Conservation (phyloP, 176 grass and related monocot species). For the Themeda triandra region DNA sequence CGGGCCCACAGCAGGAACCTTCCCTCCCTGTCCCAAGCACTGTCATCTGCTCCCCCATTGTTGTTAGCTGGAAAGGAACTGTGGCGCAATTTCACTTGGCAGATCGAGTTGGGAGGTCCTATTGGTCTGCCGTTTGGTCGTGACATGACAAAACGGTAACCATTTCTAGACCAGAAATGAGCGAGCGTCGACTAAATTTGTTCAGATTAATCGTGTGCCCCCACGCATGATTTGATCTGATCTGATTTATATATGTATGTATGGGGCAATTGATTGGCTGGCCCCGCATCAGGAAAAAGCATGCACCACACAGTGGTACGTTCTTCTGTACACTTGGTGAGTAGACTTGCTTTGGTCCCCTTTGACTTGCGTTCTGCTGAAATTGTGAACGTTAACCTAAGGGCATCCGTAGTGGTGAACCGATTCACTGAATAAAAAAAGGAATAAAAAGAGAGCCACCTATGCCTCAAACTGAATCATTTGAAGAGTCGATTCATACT, state of each 20-base stretch:
- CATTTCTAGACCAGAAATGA: not conserved
- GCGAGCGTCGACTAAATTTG: not conserved
- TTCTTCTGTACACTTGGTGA: not conserved
- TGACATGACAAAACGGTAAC: not conserved
- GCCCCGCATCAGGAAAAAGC: not conserved
- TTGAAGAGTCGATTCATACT: too few species aligned
- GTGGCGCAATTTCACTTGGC: not conserved
- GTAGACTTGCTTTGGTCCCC: too few species aligned
- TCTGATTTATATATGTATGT: too few species aligned
- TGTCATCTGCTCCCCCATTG: not conserved
- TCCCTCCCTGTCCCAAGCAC: not conserved
- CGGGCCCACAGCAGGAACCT: not conserved
- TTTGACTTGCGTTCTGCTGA: not conserved
- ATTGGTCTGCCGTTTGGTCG: not conserved
- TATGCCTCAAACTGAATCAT: too few species aligned
- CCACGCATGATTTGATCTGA: too few species aligned
- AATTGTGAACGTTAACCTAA: not conserved
- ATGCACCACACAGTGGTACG: not conserved
- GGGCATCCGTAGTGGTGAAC: too few species aligned
- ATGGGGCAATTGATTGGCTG: not conserved
- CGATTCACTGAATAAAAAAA: too few species aligned
- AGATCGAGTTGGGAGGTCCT: not conserved
- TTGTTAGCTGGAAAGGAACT: constrained; percentile 7
- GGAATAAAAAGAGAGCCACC: too few species aligned
- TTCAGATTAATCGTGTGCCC: not conserved